Conservation (phyloP, 768 basidiomycete species). For the Cubamyces sp. region DNA sequence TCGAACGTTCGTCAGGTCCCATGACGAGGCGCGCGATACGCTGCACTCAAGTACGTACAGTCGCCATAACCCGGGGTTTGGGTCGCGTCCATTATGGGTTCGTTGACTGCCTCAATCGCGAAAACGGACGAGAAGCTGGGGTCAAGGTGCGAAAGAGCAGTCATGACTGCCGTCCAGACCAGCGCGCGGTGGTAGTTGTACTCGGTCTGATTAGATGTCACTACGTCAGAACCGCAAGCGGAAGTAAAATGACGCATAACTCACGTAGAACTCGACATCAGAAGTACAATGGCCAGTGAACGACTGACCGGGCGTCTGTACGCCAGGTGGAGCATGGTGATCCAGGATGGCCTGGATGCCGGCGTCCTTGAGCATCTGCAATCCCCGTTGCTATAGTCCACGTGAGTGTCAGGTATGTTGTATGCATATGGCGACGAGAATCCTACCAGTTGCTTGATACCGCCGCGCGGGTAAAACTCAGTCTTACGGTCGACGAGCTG, state of each 20-base stretch:
- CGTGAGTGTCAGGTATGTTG: background rate
- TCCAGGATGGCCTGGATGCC: constrained; percentile 70
- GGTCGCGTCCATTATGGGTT: constrained; percentile 72
- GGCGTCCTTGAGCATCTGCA: constrained; percentile 59
- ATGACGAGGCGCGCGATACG: background rate
- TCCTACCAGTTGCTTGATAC: constrained; percentile 61
- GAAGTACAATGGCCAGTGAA: constrained; percentile 75
- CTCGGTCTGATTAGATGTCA: constrained; percentile 51
- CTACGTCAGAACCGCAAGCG: background rate
- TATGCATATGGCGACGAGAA: background rate
- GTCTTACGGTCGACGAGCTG: constrained; percentile 60
- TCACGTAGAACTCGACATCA: constrained; percentile 75
- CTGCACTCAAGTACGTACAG: constrained; percentile 47
- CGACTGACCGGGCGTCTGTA: constrained; percentile 59
- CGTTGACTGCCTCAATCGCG: constrained; percentile 77
- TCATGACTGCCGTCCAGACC: constrained; percentile 84
- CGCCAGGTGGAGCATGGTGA: constrained; percentile 75
- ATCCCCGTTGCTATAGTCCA: constrained; percentile 57
- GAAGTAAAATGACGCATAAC: constrained; percentile 21
- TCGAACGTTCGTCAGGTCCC: background rate
- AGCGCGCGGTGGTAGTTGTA: constrained; percentile 79
- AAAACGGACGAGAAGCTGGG: constrained; percentile 66
- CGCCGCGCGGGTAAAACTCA: constrained; percentile 74
- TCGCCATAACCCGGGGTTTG: constrained; percentile 70
- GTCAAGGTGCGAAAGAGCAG: constrained; percentile 69